Evolutionary conservation across 106 monocot species (phyloP).

Genomic region (Platanthera zijinensis): DNA sequence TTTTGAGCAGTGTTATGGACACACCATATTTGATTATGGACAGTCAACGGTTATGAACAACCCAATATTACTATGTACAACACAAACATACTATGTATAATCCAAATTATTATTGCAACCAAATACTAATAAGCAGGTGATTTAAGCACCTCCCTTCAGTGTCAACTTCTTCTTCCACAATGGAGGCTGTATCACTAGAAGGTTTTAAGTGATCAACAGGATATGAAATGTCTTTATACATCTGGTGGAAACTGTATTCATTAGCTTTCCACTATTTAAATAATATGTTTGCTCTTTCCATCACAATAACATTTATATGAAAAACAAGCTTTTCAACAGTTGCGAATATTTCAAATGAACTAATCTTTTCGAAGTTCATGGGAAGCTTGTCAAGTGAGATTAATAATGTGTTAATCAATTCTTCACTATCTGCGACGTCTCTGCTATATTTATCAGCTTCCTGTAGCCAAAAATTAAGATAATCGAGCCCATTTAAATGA

Average conservation of each 20-base stretch:
- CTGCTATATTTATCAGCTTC: conserved; percentile 28
- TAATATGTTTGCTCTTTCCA: conserved; percentile 44
- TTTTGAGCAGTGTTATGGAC: no score
- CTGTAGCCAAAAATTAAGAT: conserved; percentile 60
- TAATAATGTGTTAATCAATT: conserved; percentile 38
- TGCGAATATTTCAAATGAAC: conserved; percentile 29
- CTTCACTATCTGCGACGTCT: conserved; percentile 33
- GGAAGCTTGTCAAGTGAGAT: conserved; percentile 50
- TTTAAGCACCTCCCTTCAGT: background rate
- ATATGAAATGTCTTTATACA: conserved; percentile 1
- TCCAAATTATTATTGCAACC: no score
- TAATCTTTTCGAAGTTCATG: conserved; percentile 20
- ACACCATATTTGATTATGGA: no score
- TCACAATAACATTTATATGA: conserved; percentile 10
- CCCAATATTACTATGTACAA: no score
- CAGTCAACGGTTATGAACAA: no score
- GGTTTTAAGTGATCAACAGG: conserved; percentile 3
- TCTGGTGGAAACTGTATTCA: conserved; percentile 6
- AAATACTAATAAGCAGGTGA: no score
- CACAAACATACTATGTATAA: no score
- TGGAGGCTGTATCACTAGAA: background rate
- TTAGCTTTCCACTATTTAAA: conserved; percentile 39
- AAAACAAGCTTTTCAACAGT: conserved; percentile 36
- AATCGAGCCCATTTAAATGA: conserved; percentile 51
- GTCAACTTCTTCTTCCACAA: background rate